Conservation (phyloP, 352 stramenopile species). For the Pythium folliculosum region DNA sequence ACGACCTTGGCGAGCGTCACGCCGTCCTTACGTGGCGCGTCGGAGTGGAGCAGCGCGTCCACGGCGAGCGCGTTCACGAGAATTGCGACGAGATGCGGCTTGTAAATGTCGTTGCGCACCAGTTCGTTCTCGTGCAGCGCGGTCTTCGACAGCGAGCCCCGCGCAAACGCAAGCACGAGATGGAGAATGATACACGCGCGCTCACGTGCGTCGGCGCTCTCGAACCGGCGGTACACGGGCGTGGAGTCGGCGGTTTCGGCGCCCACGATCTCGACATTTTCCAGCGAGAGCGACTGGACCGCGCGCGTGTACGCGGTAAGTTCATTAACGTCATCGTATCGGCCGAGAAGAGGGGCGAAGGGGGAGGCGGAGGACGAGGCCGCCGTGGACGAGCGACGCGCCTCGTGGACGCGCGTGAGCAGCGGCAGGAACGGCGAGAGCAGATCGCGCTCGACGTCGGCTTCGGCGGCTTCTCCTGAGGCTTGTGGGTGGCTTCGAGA, state of each 20-base stretch:
- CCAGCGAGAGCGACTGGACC: conserved; percentile 31
- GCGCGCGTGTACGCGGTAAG: conserved; percentile 46
- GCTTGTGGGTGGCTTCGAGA: background rate
- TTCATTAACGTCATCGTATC: conserved; percentile 41
- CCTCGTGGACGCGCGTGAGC: conserved; percentile 46
- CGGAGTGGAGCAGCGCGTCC: background rate
- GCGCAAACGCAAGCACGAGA: conserved; percentile 20
- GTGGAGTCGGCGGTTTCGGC: background rate
- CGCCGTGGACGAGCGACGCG: background rate
- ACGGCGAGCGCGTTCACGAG: conserved; percentile 42
- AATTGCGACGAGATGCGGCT: conserved; percentile 53
- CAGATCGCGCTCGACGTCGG: conserved; percentile 18
- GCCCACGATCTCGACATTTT: conserved; percentile 2
- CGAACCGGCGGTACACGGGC: conserved; percentile 51
- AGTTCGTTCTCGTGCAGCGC: conserved; percentile 41
- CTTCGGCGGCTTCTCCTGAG: conserved; percentile 6
- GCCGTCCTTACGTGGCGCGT: background rate
- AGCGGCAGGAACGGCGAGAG: conserved; percentile 51
- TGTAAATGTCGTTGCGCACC: conserved; percentile 58
- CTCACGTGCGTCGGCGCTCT: conserved; percentile 35
- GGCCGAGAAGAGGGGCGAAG: conserved; percentile 27
- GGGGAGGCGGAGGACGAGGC: background rate
- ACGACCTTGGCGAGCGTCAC: conserved; percentile 14
- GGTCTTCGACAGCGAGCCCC: background rate
- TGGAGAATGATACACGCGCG: conserved; percentile 46